Evolutionary conservation across 805 yeast genomes (phyloP).

Genomic region (Priceomyces fermenticarens): DNA sequence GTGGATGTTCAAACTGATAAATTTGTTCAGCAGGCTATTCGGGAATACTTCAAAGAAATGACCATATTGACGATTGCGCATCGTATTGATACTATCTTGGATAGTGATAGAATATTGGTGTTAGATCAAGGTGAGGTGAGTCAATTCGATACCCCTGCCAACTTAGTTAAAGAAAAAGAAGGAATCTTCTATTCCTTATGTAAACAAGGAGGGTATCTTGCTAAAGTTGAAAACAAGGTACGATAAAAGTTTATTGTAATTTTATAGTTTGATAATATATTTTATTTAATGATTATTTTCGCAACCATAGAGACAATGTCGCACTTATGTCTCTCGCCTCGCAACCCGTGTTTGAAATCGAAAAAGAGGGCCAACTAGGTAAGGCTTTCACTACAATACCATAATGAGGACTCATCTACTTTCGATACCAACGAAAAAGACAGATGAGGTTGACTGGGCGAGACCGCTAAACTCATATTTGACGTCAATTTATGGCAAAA

Average conservation of each 20-base stretch:
- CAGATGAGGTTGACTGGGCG: conserved; percentile 65
- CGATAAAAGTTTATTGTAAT: too few species aligned
- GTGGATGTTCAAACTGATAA: conserved; percentile 38
- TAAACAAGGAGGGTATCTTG: conserved; percentile 34
- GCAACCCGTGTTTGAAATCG: neutral
- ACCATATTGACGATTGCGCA: conserved; percentile 44
- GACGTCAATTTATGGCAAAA: conserved; percentile 58
- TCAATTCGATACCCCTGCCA: conserved; percentile 73
- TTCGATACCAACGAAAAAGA: conserved; percentile 35
- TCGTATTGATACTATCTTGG: conserved; percentile 40
- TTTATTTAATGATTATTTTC: too few species aligned
- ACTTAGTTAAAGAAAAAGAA: conserved; percentile 38
- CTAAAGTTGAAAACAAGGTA: too few species aligned
- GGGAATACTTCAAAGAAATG: conserved; percentile 34
- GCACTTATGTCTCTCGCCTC: too few species aligned
- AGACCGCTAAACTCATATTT: conserved; percentile 59
- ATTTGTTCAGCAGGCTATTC: conserved; percentile 35
- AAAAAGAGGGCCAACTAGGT: too few species aligned
- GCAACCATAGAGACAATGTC: too few species aligned
- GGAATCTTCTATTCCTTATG: conserved; percentile 36
- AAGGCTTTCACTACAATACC: too few species aligned
- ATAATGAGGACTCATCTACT: conserved; percentile 24
- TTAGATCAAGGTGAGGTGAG: conserved; percentile 49
- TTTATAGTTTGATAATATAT: too few species aligned
- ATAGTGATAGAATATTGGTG: conserved; percentile 39